A percentile compares a stretch with the other conserved stretches of the same genome.
Evolutionary conservation across 2,329 filamentous ascomycete genomes (phyloP).

Genomic region (Epichloe uncinata): DNA sequence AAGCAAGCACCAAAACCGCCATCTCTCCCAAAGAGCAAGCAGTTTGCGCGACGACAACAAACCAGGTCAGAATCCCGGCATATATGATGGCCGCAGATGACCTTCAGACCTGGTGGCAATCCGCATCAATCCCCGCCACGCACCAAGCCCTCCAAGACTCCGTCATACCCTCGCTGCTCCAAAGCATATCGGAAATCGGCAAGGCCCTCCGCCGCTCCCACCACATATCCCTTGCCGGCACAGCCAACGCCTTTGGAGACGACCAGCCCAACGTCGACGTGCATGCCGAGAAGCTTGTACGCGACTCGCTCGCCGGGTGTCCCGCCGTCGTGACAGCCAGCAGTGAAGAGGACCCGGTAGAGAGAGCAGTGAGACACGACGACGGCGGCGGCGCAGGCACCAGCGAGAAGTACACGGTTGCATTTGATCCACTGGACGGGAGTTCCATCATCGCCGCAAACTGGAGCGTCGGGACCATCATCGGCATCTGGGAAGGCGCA

Average conservation of each 20-base stretch:
- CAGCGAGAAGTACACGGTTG: conserved; percentile 33
- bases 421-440: conserved; percentile 51
- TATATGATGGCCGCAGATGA: not conserved
- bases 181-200: conserved; percentile 31
- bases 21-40: no score
- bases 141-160: conserved; percentile 24
- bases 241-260: conserved; percentile 44
- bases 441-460: conserved; percentile 46
- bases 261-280: conserved; percentile 47
- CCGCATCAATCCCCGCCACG: conserved; percentile 8
- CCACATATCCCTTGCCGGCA: conserved; percentile 32
- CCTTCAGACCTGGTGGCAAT: conserved; percentile 1
- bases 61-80: not conserved
- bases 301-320: conserved; percentile 29
- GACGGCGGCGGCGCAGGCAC: no score
- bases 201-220: conserved; percentile 29
- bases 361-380: conserved; percentile 16
- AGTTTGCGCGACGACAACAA: no score
- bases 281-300: conserved; percentile 33
- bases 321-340: conserved; percentile 35
- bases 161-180: conserved; percentile 35
- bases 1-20: no score
- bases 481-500: conserved; percentile 43
- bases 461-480: conserved; percentile 45
- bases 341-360: conserved; percentile 48